Conservation (phyloP, 345 rosid genomes). For the sweet orange (Citrus sinensis) region DVS_A1.0 CM039164.1:3773501-3774000, state of each 20-base stretch:
- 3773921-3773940: slow-evolving; percentile 48
- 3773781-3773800: not conserved
- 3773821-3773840: not conserved
- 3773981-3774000: slow-evolving; percentile 68
- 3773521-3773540: slow-evolving; percentile 98
- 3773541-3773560: slow-evolving; percentile 62
- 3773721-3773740: not conserved
- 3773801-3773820: not conserved
- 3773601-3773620: not conserved
- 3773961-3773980: slow-evolving; percentile 92
- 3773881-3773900: not conserved
- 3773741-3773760: not conserved
- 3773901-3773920: not conserved
- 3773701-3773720: not conserved
- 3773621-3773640: not conserved
- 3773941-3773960: slow-evolving; percentile 50
- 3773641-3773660: not conserved
- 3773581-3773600: slow-evolving; percentile 45
- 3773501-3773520: slow-evolving; percentile 98
- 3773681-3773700: slow-evolving; percentile 7
- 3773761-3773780: not conserved
- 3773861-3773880: not conserved
- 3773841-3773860: not conserved
- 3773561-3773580: slow-evolving; percentile 76
- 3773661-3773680: not conserved